Conservation (phyloP, 1,284 basidiomycete genomes). For the Marasmius tenuissimus region DNA sequence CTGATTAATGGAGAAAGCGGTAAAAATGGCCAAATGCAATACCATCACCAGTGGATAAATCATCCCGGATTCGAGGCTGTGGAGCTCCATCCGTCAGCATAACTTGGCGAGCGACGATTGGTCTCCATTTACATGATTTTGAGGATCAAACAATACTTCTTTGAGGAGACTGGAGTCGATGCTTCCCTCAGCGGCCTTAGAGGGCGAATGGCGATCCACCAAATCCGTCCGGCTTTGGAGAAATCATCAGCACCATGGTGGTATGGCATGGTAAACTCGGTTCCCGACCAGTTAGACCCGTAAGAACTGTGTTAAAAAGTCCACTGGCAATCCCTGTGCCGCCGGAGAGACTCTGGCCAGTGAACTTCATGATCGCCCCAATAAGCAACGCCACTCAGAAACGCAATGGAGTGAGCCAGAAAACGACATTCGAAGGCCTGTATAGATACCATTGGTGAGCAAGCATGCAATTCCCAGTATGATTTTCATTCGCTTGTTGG, state of each 20-base stretch:
- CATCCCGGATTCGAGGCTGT: conserved; percentile 1
- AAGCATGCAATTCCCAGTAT: neutral
- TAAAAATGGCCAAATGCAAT: neutral
- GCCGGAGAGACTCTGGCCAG: neutral
- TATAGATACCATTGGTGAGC: neutral
- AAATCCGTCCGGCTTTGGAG: neutral
- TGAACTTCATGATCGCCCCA: neutral
- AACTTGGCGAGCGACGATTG: neutral
- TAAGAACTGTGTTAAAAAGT: neutral
- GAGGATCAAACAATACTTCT: neutral
- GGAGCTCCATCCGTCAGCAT: neutral
- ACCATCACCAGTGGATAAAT: neutral
- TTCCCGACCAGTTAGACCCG: neutral
- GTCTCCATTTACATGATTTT: neutral
- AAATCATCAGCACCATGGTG: neutral
- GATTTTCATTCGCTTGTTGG: neutral
- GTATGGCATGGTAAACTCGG: neutral
- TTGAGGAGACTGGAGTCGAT: neutral
- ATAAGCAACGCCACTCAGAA: neutral
- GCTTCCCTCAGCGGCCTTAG: neutral
- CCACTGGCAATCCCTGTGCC: neutral
- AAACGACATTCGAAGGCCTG: neutral
- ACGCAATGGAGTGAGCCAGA: too few relatives aligned
- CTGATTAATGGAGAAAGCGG: neutral
- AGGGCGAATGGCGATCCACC: neutral